Evolutionary conservation across 331 rosid species (phyloP), one percentile per base, ranked within the genome.

Genomic region (Malus hybrid): DNA sequence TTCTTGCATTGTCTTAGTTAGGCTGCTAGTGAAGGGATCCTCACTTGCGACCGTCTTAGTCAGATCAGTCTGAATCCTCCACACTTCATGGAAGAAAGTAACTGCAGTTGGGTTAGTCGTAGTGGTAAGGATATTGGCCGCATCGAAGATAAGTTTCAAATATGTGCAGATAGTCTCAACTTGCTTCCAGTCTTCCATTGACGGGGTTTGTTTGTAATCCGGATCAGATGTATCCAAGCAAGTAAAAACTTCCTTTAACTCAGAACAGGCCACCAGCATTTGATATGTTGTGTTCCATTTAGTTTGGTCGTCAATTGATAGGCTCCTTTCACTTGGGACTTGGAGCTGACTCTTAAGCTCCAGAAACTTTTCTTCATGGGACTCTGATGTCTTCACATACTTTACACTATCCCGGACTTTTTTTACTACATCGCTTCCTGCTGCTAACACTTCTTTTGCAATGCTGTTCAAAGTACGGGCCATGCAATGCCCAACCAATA

Each of bases 271-370:
- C 67, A 88, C 88, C 76, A 94, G 84, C 98, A 94, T 94, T 34
- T 90, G 93, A 80, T 87, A 94, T n/a, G 98, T 91, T 29, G 98
- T 85, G 67, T 86, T 90, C 98, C 97, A 93, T 22, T 85, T 90
- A 62, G 84, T 81, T 67, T 88, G 97, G 76, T 91, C 97, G 61
- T 93, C 98, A 62, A 93, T 83, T 72, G 77, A 83, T 65, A 91
- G 84, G 76, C 71, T 88, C 86, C 84, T 85, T 76, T 91, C 95
- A 73, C 95, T 88, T 33, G 97, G 97, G 52, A 94, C 95, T 86
- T 87, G 98, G 80, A 94, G 98, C 54, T 90, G 95, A 73, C 85
- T 86, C 83, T 87, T 90, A 73, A 94, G 89, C 70, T 90, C 93
- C 44, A 88, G 67, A 77, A 91, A 94, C 67, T 88, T 91, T n/a